Evolutionary conservation across 225 moss, liverwort and hornwort species (phyloP), one percentile per base, ranked within the genome.

Genomic region (Physcomitrium patens): DNA sequence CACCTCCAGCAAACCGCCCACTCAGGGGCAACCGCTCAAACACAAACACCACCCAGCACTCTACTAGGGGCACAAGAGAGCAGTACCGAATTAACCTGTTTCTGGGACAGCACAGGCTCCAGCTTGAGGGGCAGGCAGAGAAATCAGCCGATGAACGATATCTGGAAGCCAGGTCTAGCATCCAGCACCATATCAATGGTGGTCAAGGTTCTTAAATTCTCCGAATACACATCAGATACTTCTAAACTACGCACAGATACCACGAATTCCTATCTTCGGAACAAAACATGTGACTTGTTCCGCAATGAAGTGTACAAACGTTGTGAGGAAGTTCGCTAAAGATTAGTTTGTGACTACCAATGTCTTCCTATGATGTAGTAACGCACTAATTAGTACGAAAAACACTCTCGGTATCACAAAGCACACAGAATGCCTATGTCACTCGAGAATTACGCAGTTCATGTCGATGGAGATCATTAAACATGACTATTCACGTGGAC

Each of bases 151-250:
- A 84, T 76, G 79, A 79, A 88, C 83, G 85, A 83, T 76, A 73
- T 82, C 82, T 77, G 88, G 85, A 85, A 82, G 89, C 87, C 83
- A 89, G 84, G 83, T 89, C 95, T 95, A 88, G 86, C 87, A 92
- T 91, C 87, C 81, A 84, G 78, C 86, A 92, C 87, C 92, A 89
- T 92, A 75, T 81, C 83, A 89, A 75, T 85, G 88, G 80, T 76
- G 83, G 82, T 88, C 82, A 88, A 88, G 73, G 48, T 80, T 78
- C 72, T 63, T 20, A 82, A 70, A 42, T 83, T 83, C 52, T 76
- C 78, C 69, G 78, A 72, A 79, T 70, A 72, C 78, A 76, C 72
- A 83, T 78, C 70, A 78, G 51, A 78, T 62, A 57, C 82, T 78
- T 60, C 75, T 71, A 74, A 73, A 81, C 79, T 78, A 73, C 58